Conservation (phyloP, 768 basidiomycete species). For the Auricularia auricula-judae region DNA sequence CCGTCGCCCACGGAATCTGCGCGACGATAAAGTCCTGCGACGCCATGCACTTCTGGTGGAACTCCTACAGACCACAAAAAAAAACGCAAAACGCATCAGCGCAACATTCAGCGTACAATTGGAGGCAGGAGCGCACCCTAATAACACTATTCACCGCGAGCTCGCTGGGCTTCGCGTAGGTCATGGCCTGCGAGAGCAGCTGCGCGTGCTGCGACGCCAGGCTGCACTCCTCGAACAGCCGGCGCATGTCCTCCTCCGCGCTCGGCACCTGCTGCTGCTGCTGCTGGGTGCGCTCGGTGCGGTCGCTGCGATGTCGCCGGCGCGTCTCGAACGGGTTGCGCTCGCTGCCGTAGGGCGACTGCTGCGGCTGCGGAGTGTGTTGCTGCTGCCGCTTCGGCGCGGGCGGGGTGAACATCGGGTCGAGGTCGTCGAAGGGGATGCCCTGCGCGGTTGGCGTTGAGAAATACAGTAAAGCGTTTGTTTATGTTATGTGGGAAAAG, state of each 20-base stretch:
- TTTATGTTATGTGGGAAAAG: not conserved
- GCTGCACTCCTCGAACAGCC: slow-evolving; percentile 76
- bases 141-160: slow-evolving; percentile 53
- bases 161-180: slow-evolving; percentile 59
- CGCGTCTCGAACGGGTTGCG: slow-evolving; percentile 10
- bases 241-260: slow-evolving; percentile 71
- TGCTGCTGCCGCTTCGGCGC: slow-evolving; percentile 29
- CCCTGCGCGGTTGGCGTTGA: slow-evolving; percentile 31
- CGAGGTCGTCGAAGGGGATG: slow-evolving; percentile 65
- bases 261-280: slow-evolving; percentile 17
- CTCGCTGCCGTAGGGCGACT: slow-evolving; percentile 3
- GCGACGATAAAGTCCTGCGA: slow-evolving; percentile 79
- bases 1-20: slow-evolving; percentile 86
- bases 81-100: not conserved
- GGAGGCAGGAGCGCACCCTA: slow-evolving; percentile 32
- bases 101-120: not conserved
- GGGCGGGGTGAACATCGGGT: slow-evolving; percentile 70
- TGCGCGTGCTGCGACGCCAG: slow-evolving; percentile 74
- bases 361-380: not conserved
- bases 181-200: slow-evolving; percentile 60
- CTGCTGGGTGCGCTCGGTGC: slow-evolving; percentile 9
- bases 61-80: slow-evolving; percentile 47
- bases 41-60: slow-evolving; percentile 61
- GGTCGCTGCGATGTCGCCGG: slow-evolving; percentile 4
- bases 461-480: too few species aligned